Base-by-base conservation (phyloP, 495 filamentous ascomycete species). In the Acidiella bohemica region DNA sequence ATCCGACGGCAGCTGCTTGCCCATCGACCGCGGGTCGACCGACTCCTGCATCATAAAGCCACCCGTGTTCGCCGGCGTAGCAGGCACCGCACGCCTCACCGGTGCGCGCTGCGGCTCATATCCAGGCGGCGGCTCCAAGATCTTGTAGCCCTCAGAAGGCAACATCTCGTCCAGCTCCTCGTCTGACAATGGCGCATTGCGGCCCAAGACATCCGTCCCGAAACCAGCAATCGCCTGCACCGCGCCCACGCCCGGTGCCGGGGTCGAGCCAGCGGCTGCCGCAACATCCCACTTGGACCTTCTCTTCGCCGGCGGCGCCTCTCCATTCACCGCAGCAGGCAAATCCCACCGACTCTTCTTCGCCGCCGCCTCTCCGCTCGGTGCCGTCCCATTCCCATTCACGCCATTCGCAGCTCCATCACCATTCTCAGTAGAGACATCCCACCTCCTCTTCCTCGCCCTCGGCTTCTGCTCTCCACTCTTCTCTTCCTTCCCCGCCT, bases 41-140 rank as follows among this genome's bases (percentile, higher is more conserved):
- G 87, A 80, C 51, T 96, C 86, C 57, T 96, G 92, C 80, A 93
- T 92, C 83, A 93, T 93, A 66, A 95, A 96, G 4, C 88, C 90
- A 3, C 90, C 92, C 39, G 72, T 72, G 29, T 73, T 37, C 4
- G 34, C 59, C 9, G 75, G 70, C 27, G 75, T 70, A 24, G 84
- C 84, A n/a, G 75, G 70, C 62, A 78, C 77, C 41, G 85, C 60
- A 55, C 84, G 87, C 46, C 82, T 76, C 2, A 83, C 71, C 22
- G 81, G 76, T 9, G 75, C 77, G 42, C 80, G 72, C 16, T 84
- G 75, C n/a, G 84, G 84, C 30, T 80, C 82, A 59, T 94, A 96
- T 30, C 90, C 90, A 1, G 90, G 81, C 23, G 92, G 92, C 9
- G 86, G 85, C 7, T 93, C 83, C 14, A 96, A 70, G 46, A 94